Percentiles rank a stretch among this genome's conserved stretches.
Evolutionary conservation across 106 monocot species (phyloP).

Genomic region (Triglochin maritima): DNA sequence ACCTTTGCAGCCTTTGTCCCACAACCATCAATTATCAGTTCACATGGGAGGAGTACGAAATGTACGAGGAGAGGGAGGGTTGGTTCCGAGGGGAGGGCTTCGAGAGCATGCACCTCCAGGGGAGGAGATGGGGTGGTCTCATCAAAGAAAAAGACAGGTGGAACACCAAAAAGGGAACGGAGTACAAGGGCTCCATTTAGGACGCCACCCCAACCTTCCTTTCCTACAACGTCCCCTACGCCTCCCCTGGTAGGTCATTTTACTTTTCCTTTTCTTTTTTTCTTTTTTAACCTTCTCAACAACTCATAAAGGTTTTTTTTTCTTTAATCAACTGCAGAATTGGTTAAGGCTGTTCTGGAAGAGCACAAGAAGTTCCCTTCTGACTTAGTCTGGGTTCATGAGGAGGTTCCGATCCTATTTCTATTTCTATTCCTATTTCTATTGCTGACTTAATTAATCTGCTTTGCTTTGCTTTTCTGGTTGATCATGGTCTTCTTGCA

Average conservation of each 20-base stretch:
- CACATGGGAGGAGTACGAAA: constrained; percentile 79
- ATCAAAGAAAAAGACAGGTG: constrained; percentile 44
- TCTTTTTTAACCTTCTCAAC: not conserved
- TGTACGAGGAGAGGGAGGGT: constrained; percentile 69
- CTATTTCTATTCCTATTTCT: no score
- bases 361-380: constrained; percentile 73
- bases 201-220: constrained; percentile 72
- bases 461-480: no score
- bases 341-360: constrained; percentile 60
- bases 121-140: constrained; percentile 78
- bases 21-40: constrained; percentile 51
- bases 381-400: constrained; percentile 77
- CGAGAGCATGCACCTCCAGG: constrained; percentile 86
- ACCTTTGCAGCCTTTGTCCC: constrained; percentile 94
- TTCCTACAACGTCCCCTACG: constrained; percentile 87
- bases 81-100: constrained; percentile 78
- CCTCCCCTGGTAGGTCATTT: constrained; percentile 44
- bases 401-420: constrained; percentile 39
- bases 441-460: no score
- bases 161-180: constrained; percentile 52
- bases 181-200: constrained; percentile 79
- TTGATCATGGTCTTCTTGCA: constrained; percentile 7
- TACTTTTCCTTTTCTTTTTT: not conserved
- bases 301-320: not conserved
- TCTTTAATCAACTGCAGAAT: constrained; percentile 27